Base-by-base conservation (phyloP, 2,329 filamentous ascomycete species). In the Pseudocercospora fuligena region DNA sequence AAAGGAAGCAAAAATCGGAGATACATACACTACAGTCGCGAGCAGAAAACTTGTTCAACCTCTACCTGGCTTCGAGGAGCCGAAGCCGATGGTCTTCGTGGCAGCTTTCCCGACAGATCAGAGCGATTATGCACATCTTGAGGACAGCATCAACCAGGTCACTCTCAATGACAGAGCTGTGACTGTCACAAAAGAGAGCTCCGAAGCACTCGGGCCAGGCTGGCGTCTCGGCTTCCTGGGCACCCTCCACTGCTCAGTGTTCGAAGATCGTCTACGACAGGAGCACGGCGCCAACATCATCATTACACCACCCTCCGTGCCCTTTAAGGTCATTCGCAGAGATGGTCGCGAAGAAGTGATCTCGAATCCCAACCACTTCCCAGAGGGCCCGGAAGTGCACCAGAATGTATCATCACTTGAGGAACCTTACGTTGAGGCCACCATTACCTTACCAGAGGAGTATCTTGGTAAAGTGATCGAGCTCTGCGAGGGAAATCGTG, bases 41-140 rank as follows among this genome's bases (percentile, higher is more conserved):
- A 88, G 83, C 23, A 92, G 97, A 80, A 87, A 88, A 66, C 75
- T 85, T 0, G 93, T 99, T 1, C 86, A 94, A 78, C 89, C 92
- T 12, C 90, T 94, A 62, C 93, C 93, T 0, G 95, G 94, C 2
- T 99, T 99, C 68, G 94, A 97, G 77, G 95, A 99, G 78, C 94
- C 95, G 1, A 97, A 99, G 79, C 91, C 94, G 5, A 99, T 99
- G 95, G 95, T 99, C 4, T 99, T 99, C 73, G 95, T 99, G 3
- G 94, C 94, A 0, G 95, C 95, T 0, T 99, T 97, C 74, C 95
- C 95, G 0, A 93, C 94, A 0, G 94, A 99, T 75, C 93, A 97
- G 72, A 85, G 89, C 73, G 92, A 97, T 78, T 94, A 97, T 76
- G 87, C 88, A 51, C 91, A 93, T 75, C 83, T 99, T 3, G 92